Base-by-base conservation (phyloP, 2,329 filamentous ascomycete species). In the Zasmidium angulare region DNA sequence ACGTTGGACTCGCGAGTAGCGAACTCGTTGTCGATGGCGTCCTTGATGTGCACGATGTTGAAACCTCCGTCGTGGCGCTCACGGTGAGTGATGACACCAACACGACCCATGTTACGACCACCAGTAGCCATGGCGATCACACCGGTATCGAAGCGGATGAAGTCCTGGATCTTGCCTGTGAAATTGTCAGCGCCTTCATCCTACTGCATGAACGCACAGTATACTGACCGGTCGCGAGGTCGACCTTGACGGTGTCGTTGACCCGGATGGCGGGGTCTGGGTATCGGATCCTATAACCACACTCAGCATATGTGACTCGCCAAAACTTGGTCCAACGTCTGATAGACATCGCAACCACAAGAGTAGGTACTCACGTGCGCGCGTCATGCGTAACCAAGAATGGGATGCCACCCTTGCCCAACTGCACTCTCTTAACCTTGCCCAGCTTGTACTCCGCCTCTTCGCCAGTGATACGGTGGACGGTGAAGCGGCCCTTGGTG, bases 371-470 rank as follows among this genome's bases (percentile, higher is more conserved):
- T 96, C 86, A 99, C 93, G 95, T 99, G 92, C 95, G 90, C 84
- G 95, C 95, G 95, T 99, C 95, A 91, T 99, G 95, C 93, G 95
- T 99, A 91, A 99, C 95, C 92, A 98, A 97, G 93, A 96, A 99
- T 96, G 95, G 95, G 89, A 99, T 96, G 86, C 93, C 95, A 84
- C 95, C 96, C 83, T 92, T 93, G 86, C 95, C 95, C 76, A 99
- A 88, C 86, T 99, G 95, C 67, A 99, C 95, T 77, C 93, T 90
- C 91, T 97, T 97, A 85, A 99, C 95, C 88, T 98, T 99, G 86
- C 93, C 93, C 75, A 99, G 87, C 90, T 99, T 99, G 91, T 97
- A 99, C 86, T 95, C 89, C 74, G 93, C 93, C 90, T 99, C 95
- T 86, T 98, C 95, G 73, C 87, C 84, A 81, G 96, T 93, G 84